Percentiles rank a stretch among this genome's conserved stretches.
phyloP scores from a whole-genome alignment of 495 filamentous ascomycete genomes.

The Penicillium tannophilum region DNA sequence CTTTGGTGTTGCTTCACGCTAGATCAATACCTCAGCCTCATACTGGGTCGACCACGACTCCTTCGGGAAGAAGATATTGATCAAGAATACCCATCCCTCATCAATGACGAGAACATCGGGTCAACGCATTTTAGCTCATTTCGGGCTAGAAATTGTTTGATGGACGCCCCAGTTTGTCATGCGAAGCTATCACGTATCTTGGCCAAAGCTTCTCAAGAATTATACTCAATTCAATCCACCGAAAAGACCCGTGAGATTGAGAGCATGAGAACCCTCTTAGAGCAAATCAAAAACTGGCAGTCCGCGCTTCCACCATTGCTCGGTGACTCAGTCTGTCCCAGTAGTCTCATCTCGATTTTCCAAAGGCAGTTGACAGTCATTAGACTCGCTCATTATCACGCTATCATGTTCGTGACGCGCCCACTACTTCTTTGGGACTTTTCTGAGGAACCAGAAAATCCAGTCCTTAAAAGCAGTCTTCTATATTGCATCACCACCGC shows the following conservation, averaged over 20 bases:
- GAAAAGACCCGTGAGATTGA: slow-evolving; percentile 19
- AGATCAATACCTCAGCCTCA: slow-evolving; percentile 35
- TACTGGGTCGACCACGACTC: slow-evolving; percentile 30
- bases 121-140: not conserved
- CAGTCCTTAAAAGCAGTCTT: slow-evolving; percentile 21
- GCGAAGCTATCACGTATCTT: slow-evolving; percentile 28
- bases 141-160: slow-evolving; percentile 26
- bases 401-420: slow-evolving; percentile 31
- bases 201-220: slow-evolving; percentile 25
- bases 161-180: slow-evolving; percentile 34
- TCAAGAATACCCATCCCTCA: slow-evolving; percentile 24
- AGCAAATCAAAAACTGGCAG: slow-evolving; percentile 25
- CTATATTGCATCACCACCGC: slow-evolving; percentile 24
- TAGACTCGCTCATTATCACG: slow-evolving; percentile 29
- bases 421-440: slow-evolving; percentile 30
- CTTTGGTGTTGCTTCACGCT: slow-evolving; percentile 36
- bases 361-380: slow-evolving; percentile 30
- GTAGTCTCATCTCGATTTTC: slow-evolving; percentile 27
- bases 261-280: slow-evolving; percentile 17
- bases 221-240: slow-evolving; percentile 22
- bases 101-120: slow-evolving; percentile 28
- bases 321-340: slow-evolving; percentile 26
- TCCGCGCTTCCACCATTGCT: slow-evolving; percentile 26
- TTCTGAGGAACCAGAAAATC: slow-evolving; percentile 8
- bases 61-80: slow-evolving; percentile 32